Base-by-base conservation (phyloP, 2,329 filamentous ascomycete species). In the Monosporascus sp. region DNA sequence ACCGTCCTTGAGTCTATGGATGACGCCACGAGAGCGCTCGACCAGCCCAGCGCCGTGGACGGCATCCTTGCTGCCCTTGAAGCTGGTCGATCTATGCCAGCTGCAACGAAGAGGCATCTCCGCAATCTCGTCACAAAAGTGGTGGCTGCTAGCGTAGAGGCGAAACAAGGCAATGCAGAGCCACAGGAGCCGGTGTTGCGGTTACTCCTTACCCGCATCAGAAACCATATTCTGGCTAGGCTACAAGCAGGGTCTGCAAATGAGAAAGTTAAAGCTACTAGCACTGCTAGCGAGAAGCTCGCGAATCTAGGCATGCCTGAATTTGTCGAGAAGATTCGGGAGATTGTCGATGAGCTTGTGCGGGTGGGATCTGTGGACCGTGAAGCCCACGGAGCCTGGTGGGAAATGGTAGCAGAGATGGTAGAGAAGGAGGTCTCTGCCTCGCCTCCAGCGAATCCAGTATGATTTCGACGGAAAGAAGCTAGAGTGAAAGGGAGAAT, bases 261-360 rank as follows among this genome's bases (percentile, higher is more conserved):
- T 49, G 88, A 91, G 64, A 84, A 88, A 62, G 83, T 88, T 53
- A 82, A 83, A 61, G 85, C 83, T 14, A 84, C 86, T 0, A 88
- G 81, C 60, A 83, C 78, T 0, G 87, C 86, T 0, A 82, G 81
- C 11, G 88, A 91, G 67, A 85, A 81, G 54, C 76, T 92, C 7
- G 86, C 86, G 0, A 78, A 79, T 2, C 77, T 88, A 18, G 88
- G 88, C 0, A 71, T 92, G 53, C 85, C 85, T 0, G 88, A 92
- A 69, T 91, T 91, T 65, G 84, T 87, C 17, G 80, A 82, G 27
- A 81, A 79, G 55, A 83, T 91, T 15, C 77, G 85, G 35, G 82
- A 83, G 48, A 85, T 91, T 60, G 83, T 88, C 7, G 86, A 89
- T 36, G 77, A 86, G 63, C 71, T 91, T 55, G 78, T 80, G 43